Percentiles rank a stretch among this genome's conserved stretches.
Conservation (phyloP, 106 monocot genomes). For the Phalaenopsis aphrodite region DNA sequence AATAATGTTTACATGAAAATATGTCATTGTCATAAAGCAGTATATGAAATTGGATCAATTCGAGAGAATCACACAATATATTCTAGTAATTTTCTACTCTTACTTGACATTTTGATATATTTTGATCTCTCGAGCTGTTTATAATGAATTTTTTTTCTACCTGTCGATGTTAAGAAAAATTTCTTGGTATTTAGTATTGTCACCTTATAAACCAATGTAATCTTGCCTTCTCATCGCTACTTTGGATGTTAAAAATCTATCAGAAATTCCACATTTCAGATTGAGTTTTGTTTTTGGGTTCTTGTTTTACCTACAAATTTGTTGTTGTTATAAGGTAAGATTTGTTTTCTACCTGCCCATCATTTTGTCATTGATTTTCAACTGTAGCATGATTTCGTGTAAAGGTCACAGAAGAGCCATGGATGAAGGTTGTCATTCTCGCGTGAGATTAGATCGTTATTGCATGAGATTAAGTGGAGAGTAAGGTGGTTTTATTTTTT, state of each 20-base stretch:
- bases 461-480: too few species aligned
- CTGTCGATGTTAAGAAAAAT: conserved; percentile 89
- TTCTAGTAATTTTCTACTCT: conserved; percentile 49
- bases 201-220: conserved; percentile 97
- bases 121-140: background rate
- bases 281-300: conserved; percentile 16
- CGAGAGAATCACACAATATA: conserved; percentile 82
- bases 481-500: too few species aligned
- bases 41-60: conserved; percentile 91
- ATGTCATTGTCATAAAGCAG: conserved; percentile 83
- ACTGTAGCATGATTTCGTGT: too few species aligned
- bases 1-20: conserved; percentile 92
- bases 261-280: conserved; percentile 92
- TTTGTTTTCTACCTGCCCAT: too few species aligned
- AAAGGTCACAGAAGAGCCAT: too few species aligned
- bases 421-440: too few species aligned
- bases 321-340: too few species aligned
- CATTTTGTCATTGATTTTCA: too few species aligned
- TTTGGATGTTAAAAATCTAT: conserved; percentile 86
- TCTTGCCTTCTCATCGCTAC: conserved; percentile 95
- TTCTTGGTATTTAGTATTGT: conserved; percentile 92
- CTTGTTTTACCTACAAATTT: too few species aligned
- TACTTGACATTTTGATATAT: background rate
- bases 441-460: too few species aligned
- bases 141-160: background rate